Evolutionary conservation across 1,139 yeast species (phyloP), one percentile per base, ranked within the genome.

Genomic region (Lodderomyces orthopsilosis): DNA sequence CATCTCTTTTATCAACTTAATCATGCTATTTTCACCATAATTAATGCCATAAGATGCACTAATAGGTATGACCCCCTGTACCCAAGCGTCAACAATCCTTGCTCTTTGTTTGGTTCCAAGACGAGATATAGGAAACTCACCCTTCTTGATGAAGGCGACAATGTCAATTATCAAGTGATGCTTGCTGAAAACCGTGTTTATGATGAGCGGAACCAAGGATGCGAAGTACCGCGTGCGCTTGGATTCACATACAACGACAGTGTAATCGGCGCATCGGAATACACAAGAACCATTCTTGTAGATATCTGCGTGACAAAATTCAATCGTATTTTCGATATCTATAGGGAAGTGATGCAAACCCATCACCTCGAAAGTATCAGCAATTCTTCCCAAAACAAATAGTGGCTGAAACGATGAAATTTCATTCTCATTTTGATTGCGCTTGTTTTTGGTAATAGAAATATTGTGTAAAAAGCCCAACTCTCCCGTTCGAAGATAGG

Each of bases 341-440:
- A 75, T 67, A 1, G 95, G 95, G 70, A 93, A 93, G 61, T 89
- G 96, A 56, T 88, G 91, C 51, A 93, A 68, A 0, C 99, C 99
- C 68, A 88, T 75, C 2, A 86, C 83, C 59, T 93, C 99, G 64
- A 93, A 85, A 0, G 98, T 90, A 52, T 87, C 95, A 6, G 90
- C 82, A 39, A 94, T 84, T 44, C 82, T 76, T 0, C 98, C 98
- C 40, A 93, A 65, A 8, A 90, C 90, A 60, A 85, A 93, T 41
- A 93, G 68, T 6, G 95, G 84, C 56, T 90, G 96, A 63, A 89
- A 72, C 2, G 74, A 58, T 1, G 71, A 59, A n/a, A 62, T 55
- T 26, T 59, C 64, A 19, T 50, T 50, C 4, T 48, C 50, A 14
- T 45, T 42, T 13, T 74, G 65, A 3, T 73, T 41, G 9, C 41